A percentile compares a stretch with the other conserved stretches of the same genome.
phyloP scores from a whole-genome alignment of 148 eudicot genomes.

The Fallopia convolvulus region DNA sequence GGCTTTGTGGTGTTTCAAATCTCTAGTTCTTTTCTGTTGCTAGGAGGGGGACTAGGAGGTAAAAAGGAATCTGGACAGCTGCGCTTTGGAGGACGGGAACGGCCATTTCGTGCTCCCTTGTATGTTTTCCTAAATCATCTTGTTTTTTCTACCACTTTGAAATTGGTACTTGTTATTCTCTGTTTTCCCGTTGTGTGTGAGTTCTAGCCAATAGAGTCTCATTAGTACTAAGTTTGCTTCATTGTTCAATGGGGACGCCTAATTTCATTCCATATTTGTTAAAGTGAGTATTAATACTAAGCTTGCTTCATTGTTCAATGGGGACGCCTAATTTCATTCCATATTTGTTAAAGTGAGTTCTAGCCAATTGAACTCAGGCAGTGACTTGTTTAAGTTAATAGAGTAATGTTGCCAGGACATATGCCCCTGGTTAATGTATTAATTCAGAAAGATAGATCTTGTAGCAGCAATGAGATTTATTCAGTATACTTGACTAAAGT shows the following conservation, averaged over 20 bases:
- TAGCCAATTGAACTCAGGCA: neutral
- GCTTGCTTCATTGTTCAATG: neutral
- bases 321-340: neutral
- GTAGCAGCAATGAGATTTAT: neutral
- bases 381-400: neutral
- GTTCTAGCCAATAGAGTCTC: neutral
- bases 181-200: neutral
- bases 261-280: neutral
- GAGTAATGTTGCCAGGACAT: neutral
- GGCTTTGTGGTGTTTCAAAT: slow-evolving; percentile 4
- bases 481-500: neutral
- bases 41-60: slow-evolving; percentile 97
- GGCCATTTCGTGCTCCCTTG: slow-evolving; percentile 98
- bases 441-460: slow-evolving; percentile 1
- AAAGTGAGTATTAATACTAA: neutral
- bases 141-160: neutral
- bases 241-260: neutral
- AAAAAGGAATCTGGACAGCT: slow-evolving; percentile 98
- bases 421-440: neutral
- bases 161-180: neutral
- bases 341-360: neutral
- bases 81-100: slow-evolving; percentile 96
- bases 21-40: slow-evolving; percentile 13
- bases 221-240: neutral
- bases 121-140: slow-evolving; percentile 28